Evolutionary conservation across 352 stramenopile species (phyloP).

Genomic region (Thalassiosira sp.): DNA sequence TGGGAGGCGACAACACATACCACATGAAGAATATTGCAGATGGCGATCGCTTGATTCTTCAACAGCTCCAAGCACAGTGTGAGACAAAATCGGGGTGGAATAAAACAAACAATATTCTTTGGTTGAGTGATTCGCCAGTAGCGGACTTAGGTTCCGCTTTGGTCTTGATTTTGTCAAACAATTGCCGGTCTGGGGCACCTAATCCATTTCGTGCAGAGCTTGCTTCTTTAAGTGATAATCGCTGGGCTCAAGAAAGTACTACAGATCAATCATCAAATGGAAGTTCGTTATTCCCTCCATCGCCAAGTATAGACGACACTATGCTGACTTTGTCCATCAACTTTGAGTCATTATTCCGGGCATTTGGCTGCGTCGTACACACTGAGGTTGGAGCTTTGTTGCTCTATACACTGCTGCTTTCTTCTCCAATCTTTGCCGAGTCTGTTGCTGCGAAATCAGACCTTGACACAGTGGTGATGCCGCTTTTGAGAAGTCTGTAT

Average conservation of each 20-base stretch:
- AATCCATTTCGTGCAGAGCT: conserved; percentile 73
- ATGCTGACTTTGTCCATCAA: conserved; percentile 41
- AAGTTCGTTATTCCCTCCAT: conserved; percentile 37
- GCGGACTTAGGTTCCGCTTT: conserved; percentile 67
- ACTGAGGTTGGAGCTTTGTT: conserved; percentile 74
- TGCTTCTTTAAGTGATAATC: conserved; percentile 66
- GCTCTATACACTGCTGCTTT: conserved; percentile 75
- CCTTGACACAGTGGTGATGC: conserved; percentile 73
- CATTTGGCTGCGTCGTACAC: conserved; percentile 68
- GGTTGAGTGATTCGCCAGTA: conserved; percentile 73
- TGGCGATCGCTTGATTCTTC: conserved; percentile 27
- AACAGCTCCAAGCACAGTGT: conserved; percentile 46
- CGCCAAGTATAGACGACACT: conserved; percentile 3
- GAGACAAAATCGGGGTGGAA: conserved; percentile 46
- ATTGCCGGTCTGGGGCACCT: conserved; percentile 34
- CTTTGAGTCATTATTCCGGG: conserved; percentile 75
- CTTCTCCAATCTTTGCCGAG: conserved; percentile 72
- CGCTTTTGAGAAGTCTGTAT: conserved; percentile 78
- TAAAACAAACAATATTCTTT: conserved; percentile 75
- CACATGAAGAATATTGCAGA: conserved; percentile 17
- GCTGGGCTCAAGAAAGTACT: conserved; percentile 49
- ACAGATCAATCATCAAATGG: background rate
- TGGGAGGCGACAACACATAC: background rate
- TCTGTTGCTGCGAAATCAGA: conserved; percentile 64
- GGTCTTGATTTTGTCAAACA: conserved; percentile 73